Conservation (phyloP, 371 early-diverging fungal genomes). For the Mortierella polycephala region DNA sequence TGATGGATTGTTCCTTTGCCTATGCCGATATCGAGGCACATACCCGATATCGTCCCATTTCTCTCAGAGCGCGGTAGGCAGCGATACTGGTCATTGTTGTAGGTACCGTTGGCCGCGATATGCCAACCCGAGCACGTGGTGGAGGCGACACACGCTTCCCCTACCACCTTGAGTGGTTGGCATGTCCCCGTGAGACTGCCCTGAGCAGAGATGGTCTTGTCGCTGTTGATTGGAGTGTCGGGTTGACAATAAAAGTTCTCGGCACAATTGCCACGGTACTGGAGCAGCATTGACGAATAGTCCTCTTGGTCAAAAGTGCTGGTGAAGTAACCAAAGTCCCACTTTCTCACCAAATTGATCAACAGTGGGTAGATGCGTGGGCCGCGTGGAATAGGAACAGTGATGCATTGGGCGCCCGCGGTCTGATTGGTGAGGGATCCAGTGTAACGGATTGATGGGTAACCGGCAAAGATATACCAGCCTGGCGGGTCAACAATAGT, state of each 20-base stretch:
- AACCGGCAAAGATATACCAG: slow-evolving; percentile 26
- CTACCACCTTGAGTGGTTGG: slow-evolving; percentile 13
- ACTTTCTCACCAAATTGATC: background rate
- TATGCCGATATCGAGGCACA: background rate
- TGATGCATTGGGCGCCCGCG: slow-evolving; percentile 32
- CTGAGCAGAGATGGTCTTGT: background rate
- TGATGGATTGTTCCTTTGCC: slow-evolving; percentile 2
- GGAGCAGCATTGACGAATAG: slow-evolving; percentile 14
- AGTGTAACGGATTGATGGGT: slow-evolving; percentile 35
- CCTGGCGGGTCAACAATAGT: slow-evolving; percentile 13
- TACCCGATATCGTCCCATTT: background rate
- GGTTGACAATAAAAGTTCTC: slow-evolving; percentile 33
- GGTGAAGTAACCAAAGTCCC: slow-evolving; percentile 6
- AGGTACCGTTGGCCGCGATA: slow-evolving; percentile 9
- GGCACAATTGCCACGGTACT: slow-evolving; percentile 44
- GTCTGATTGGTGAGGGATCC: slow-evolving; percentile 25
- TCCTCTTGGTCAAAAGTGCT: background rate
- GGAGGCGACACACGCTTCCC: slow-evolving; percentile 13
- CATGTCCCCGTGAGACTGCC: slow-evolving; percentile 34
- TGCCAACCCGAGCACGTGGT: slow-evolving; percentile 36
- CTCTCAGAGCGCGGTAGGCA: slow-evolving; percentile 2
- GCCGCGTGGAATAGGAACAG: slow-evolving; percentile 24
- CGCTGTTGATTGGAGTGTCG: background rate
- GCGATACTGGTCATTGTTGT: slow-evolving; percentile 26
- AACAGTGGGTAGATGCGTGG: background rate